Base-by-base conservation (phyloP, 1,139 yeast species). In the Debaryomyces robertsiae region DNA sequence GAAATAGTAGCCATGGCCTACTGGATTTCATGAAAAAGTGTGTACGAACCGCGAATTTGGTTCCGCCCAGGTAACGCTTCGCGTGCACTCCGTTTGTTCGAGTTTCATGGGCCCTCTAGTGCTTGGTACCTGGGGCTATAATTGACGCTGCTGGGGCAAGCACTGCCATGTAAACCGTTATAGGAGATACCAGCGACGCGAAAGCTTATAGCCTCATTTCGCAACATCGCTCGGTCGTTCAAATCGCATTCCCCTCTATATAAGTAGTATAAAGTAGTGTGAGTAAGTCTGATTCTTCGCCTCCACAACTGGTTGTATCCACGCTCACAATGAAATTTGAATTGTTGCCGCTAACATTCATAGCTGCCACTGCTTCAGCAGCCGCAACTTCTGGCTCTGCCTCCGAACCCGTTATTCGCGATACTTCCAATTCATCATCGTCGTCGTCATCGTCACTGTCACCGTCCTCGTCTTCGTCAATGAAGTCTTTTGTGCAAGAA, bases 241-340 rank as follows among this genome's bases (percentile, higher is more conserved):
- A 7, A 19, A 5, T 19, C 7, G 7, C 22, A 19, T 7, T 19
- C 22, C 7, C 22, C 7, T 19, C 22, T 19, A 19, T 19, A 19
- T 19, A 19, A 24, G 30, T 17, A 29, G 36, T 10, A 33, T 11
- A 3, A 11, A 33, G 23, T 33, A 25, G 30, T 33, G 30, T 33
- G 36, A 27, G 9, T 6, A 10, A 14, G 10, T 24, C 16, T 10
- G 4, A 15, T 17, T 17, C 30, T 15, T 24, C 4, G 24, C 28
- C 16, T 14, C 15, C 29, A 4, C 19, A 9, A 3, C 33, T 3
- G 6, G 14, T 18, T 31, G 24, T 19, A 19, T 19, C 7, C 22
- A 19, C 22, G 22, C 7, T 19, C 22, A 19, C 22, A 19, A 19
- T 19, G 22, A 19, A 19, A 6, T 19, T 19, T 6, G 7, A 19